phyloP scores from a whole-genome alignment of 345 rosid genomes.

The Sisymbrium altissimum region DNA sequence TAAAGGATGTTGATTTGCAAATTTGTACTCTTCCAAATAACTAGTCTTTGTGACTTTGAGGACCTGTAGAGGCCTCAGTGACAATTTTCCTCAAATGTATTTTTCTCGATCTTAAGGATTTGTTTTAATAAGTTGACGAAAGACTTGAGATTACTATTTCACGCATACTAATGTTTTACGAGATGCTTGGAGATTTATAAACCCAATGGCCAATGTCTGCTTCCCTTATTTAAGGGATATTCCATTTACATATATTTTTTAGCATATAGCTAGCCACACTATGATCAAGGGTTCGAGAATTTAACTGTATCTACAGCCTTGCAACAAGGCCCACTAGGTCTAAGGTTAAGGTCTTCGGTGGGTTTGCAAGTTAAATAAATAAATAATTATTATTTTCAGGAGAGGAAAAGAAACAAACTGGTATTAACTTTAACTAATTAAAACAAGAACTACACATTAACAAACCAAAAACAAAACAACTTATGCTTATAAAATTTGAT shows the following conservation, averaged over 20 bases:
- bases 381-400: background rate
- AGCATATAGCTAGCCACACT: background rate
- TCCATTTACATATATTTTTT: constrained; percentile 1
- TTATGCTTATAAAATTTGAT: constrained; percentile 3
- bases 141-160: background rate
- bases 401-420: background rate
- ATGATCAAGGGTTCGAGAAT: background rate
- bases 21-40: background rate
- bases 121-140: background rate
- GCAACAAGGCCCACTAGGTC: constrained; percentile 7
- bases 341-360: background rate
- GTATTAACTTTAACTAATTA: background rate
- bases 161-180: background rate
- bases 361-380: background rate
- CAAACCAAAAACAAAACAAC: background rate
- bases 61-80: background rate
- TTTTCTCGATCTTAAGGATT: background rate
- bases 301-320: constrained; percentile 9
- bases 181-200: constrained; percentile 6
- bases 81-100: background rate
- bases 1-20: background rate
- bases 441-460: constrained; percentile 4
- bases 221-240: constrained; percentile 17
- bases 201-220: constrained; percentile 2
- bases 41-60: background rate